Conservation (phyloP, 176 grass and related monocot species). For the Neostapfia colusana region DNA sequence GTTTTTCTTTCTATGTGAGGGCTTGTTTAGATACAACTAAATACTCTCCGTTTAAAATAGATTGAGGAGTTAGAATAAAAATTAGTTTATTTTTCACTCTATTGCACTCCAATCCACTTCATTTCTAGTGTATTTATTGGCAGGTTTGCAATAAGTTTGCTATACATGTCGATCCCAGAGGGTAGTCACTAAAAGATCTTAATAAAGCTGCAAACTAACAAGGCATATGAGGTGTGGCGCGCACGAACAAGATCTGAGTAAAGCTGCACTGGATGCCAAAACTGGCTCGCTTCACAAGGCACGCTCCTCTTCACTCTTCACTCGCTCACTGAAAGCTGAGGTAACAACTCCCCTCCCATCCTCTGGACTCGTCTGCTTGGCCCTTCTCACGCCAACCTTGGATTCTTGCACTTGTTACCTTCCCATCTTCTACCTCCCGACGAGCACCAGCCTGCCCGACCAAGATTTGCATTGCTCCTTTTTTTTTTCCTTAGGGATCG, state of each 20-base stretch:
- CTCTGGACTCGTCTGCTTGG: constrained; percentile 56
- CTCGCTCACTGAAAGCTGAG: not conserved
- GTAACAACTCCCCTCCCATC: not conserved
- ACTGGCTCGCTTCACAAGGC: constrained; percentile 28
- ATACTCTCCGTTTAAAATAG: too few species aligned
- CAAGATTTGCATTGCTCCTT: constrained; percentile 17
- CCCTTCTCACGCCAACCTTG: constrained; percentile 28
- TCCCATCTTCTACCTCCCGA: constrained; percentile 40
- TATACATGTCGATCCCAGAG: too few species aligned
- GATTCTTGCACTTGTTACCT: constrained; percentile 50
- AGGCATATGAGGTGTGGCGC: not conserved
- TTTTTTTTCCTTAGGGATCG: constrained; percentile 16
- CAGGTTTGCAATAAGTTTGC: too few species aligned
- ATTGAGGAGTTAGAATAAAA: too few species aligned
- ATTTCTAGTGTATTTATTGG: too few species aligned
- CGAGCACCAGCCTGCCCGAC: not conserved
- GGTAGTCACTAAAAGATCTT: not conserved
- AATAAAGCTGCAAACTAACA: constrained; percentile 36
- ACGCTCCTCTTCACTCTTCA: not conserved
- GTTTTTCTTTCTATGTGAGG: too few species aligned
- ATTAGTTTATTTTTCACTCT: too few species aligned
- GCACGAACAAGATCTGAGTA: constrained; percentile 31
- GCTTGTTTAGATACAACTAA: too few species aligned
- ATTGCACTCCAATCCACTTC: too few species aligned
- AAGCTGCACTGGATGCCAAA: constrained; percentile 22